Conservation (phyloP, 371 early-diverging fungal genomes). For the Coemansia sp. region DNA sequence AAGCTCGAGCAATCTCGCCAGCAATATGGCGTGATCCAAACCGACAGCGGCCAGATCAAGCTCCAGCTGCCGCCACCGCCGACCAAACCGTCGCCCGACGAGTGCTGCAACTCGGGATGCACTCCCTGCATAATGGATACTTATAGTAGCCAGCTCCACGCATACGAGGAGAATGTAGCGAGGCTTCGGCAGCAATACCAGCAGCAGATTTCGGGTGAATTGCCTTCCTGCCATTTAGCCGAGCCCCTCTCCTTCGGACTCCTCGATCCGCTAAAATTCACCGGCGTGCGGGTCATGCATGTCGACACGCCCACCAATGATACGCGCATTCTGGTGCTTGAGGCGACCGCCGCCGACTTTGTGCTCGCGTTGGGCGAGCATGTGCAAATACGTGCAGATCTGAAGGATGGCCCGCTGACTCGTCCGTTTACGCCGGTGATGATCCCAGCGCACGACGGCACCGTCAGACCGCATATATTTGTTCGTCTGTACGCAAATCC, state of each 20-base stretch:
- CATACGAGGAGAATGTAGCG: not conserved
- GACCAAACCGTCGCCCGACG: conserved; percentile 18
- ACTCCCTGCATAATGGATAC: conserved; percentile 45
- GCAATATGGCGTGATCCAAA: conserved; percentile 14
- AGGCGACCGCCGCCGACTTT: conserved; percentile 28
- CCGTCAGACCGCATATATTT: conserved; percentile 35
- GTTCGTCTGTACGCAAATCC: conserved; percentile 24
- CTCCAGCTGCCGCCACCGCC: conserved; percentile 35
- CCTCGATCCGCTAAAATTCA: conserved; percentile 29
- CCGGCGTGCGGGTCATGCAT: conserved; percentile 9
- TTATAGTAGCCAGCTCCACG: conserved; percentile 18
- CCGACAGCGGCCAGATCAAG: conserved; percentile 1
- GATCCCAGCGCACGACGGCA: conserved; percentile 25
- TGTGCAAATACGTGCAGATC: conserved; percentile 20
- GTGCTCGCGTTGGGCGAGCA: conserved; percentile 29
- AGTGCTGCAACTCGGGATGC: conserved; percentile 47
- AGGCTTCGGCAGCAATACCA: conserved; percentile 14
- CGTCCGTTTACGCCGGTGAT: conserved; percentile 42
- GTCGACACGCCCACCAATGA: not conserved
- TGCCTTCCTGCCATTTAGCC: not conserved
- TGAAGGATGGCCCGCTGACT: conserved; percentile 5
- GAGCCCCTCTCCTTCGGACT: conserved; percentile 8
- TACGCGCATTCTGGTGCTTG: conserved; percentile 25
- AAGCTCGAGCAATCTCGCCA: not conserved
- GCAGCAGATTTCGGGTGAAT: conserved; percentile 9